Conservation (phyloP, 441 rosid species). For the Heliophila coronopifolia region DNA sequence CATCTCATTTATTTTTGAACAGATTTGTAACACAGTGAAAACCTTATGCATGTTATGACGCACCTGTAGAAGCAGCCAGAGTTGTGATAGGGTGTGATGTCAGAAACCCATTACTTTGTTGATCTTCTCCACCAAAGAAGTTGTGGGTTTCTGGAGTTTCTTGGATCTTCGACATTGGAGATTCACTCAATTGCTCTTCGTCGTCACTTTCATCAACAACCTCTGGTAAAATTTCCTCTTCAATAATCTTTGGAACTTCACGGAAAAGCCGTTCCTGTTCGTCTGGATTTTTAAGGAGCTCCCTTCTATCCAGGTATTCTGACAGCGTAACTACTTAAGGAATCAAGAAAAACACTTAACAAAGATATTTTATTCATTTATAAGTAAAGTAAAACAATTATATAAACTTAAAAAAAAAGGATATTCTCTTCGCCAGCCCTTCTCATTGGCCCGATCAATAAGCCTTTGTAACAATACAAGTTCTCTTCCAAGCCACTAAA, state of each 20-base stretch:
- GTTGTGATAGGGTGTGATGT: constrained; percentile 25
- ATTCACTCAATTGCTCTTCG: constrained; percentile 18
- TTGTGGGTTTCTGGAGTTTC: constrained; percentile 21
- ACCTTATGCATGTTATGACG: constrained; percentile 6
- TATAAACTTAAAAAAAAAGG: constrained; percentile 36
- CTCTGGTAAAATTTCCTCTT: constrained; percentile 50
- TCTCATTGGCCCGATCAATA: constrained; percentile 75
- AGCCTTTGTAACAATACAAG: constrained; percentile 48
- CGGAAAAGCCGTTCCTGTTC: constrained; percentile 56
- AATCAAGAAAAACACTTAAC: constrained; percentile 48
- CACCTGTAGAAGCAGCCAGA: constrained; percentile 39
- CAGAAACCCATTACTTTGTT: constrained; percentile 32
- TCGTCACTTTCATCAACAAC: constrained; percentile 15
- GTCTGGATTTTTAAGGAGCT: constrained; percentile 55
- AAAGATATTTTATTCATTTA: neutral
- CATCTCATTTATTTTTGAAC: neutral
- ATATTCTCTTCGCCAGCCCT: constrained; percentile 97
- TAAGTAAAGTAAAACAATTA: neutral
- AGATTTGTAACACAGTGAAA: constrained; percentile 4
- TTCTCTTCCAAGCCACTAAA: constrained; percentile 73
- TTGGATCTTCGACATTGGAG: constrained; percentile 25
- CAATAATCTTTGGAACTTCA: constrained; percentile 61
- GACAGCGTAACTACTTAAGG: constrained; percentile 41
- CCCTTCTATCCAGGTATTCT: constrained; percentile 69
- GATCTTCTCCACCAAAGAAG: constrained; percentile 25